Evolutionary conservation across 1,284 basidiomycete species (phyloP).

Genomic region (Irpex lacteus): DNA sequence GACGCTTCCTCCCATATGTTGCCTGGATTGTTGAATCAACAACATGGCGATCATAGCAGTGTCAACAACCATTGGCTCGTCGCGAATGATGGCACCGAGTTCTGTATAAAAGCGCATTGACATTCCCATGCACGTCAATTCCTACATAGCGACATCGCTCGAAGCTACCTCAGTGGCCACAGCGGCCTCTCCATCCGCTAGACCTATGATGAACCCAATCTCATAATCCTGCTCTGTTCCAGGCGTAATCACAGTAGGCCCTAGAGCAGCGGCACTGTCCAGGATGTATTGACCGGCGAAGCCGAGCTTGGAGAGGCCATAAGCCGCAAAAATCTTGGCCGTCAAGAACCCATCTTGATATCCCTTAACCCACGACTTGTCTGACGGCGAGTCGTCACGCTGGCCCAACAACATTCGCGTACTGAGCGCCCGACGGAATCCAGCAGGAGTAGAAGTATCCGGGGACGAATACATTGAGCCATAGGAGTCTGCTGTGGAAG

Average conservation of each 20-base stretch:
- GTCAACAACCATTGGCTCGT: conserved; percentile 8
- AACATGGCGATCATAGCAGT: not conserved
- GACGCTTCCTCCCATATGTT: not conserved
- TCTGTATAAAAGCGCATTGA: not conserved
- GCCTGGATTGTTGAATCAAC: not conserved
- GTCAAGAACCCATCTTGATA: conserved; percentile 65
- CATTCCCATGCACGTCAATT: not conserved
- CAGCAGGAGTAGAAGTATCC: not conserved
- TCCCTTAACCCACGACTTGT: conserved; percentile 35
- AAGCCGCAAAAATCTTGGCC: conserved; percentile 57
- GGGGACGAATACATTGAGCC: not conserved
- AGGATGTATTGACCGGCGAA: conserved; percentile 62
- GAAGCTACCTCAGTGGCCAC: conserved; percentile 14
- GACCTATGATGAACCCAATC: conserved; percentile 44
- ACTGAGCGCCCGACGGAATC: not conserved
- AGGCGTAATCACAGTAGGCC: conserved; percentile 32
- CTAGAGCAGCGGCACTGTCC: conserved; percentile 43
- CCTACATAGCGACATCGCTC: not conserved
- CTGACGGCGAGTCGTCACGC: conserved; percentile 5
- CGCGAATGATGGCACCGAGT: conserved; percentile 12
- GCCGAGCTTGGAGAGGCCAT: conserved; percentile 57
- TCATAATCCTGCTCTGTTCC: conserved; percentile 44
- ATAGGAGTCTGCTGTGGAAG: not conserved
- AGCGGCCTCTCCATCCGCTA: conserved; percentile 39
- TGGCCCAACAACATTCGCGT: not conserved